Percentiles rank a stretch among this genome's conserved stretches.
phyloP scores from a whole-genome alignment of 176 grass and related monocot species.

The Carex cristatella region DNA sequence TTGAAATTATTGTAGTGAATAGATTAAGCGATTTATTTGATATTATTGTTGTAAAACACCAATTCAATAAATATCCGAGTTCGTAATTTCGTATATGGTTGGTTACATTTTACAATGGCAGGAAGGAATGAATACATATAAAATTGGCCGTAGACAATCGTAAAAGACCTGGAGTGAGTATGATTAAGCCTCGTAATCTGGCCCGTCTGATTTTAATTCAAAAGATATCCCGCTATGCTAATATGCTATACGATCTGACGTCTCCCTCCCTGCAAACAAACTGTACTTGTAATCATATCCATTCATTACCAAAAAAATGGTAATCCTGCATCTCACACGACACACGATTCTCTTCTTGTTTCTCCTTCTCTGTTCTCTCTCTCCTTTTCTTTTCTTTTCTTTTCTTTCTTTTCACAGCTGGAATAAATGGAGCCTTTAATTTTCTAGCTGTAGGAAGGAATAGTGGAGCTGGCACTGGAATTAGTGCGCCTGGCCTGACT shows the following conservation, averaged over 20 bases:
- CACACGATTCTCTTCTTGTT: not conserved
- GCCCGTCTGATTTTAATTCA: slow-evolving; percentile 19
- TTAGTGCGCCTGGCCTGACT: not conserved
- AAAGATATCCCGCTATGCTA: not conserved
- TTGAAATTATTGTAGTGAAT: not conserved
- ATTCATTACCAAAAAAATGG: slow-evolving; percentile 3
- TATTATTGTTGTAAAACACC: too few relatives aligned
- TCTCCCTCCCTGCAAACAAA: not conserved
- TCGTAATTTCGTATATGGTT: too few relatives aligned
- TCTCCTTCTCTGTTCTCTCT: not conserved
- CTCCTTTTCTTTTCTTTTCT: not conserved
- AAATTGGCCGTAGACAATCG: not conserved
- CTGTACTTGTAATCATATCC: not conserved
- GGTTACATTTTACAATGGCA: too few relatives aligned
- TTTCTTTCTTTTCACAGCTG: not conserved
- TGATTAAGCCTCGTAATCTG: slow-evolving; percentile 16
- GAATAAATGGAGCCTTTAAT: not conserved
- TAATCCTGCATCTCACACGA: not conserved
- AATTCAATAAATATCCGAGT: too few relatives aligned
- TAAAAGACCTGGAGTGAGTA: not conserved
- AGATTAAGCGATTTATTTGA: too few relatives aligned
- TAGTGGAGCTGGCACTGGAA: not conserved
- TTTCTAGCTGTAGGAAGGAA: not conserved
- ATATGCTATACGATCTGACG: not conserved
- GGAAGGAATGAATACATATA: not conserved